Evolutionary conservation across 1,139 yeast species (phyloP), one percentile per base, ranked within the genome.

Genomic region (Geotrichum restrictum): DNA sequence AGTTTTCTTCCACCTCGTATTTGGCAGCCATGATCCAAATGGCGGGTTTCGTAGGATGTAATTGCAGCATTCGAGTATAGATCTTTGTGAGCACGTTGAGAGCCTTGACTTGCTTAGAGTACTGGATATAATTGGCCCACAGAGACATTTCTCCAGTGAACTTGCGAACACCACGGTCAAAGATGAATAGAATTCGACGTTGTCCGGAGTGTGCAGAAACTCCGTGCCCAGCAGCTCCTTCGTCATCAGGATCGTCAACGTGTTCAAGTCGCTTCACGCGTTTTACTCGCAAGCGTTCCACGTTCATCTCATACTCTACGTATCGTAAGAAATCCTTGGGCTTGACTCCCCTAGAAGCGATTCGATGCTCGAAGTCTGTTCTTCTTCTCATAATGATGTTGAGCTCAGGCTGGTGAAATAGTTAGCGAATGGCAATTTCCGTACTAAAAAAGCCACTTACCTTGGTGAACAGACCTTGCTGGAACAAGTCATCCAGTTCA

Each of bases 21-120:
- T 88, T 88, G 46, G 98, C 97, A 22, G 97, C 97, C 63, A 89
- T 80, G 50, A 93, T 80, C 98, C 98, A 94, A 13, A 94, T 87
- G 62, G 84, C 85, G 1, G 89, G 80, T 64, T 89, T 87, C 51
- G 88, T 79, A n/a, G 98, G 98, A 65, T 93, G 98, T 58, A 88
- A 73, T 69, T 85, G 89, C 61, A 94, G 75, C 61, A 93, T 74
- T 56, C 82, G 79, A 2, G 94, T 83, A 67, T 89, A 88, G 6
- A 88, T 82, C 60, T 81, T 83, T 66, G 88, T 89, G n/a, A 88
- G 81, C 44, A 84, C 84, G 61, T 86, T 85, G 58, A 85, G 80
- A 16, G 96, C 84, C 21, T 88, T 88, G 56, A 82, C 78, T 34
- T 75, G 71, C 66, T 87, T 86, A 37, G 96, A 89, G 68, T 75